phyloP scores from a whole-genome alignment of 345 rosid species.

The Hibiscus mutabilis region DNA sequence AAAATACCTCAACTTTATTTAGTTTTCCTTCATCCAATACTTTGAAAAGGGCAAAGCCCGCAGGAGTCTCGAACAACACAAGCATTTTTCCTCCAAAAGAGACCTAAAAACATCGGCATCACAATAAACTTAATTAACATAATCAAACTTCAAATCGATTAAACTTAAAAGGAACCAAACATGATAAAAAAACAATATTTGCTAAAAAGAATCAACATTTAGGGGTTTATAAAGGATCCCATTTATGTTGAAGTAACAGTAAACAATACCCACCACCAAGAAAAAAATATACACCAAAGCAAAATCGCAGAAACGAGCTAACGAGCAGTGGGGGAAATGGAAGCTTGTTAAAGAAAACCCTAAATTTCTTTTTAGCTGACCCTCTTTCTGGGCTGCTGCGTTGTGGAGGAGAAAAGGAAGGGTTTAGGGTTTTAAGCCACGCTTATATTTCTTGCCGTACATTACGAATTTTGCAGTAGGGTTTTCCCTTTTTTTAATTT shows the following conservation, averaged over 20 bases:
- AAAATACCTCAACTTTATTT: constrained; percentile 59
- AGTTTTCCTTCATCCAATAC: constrained; percentile 76
- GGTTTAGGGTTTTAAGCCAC: not conserved
- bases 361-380: not conserved
- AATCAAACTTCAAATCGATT: not conserved
- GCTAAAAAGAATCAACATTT: not conserved
- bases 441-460: not conserved
- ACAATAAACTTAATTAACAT: not conserved
- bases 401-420: not conserved
- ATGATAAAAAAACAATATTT: constrained; percentile 22
- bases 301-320: not conserved
- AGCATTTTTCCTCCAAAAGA: constrained; percentile 31
- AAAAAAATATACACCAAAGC: no score
- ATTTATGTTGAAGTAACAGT: not conserved
- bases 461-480: not conserved
- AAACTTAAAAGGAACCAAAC: not conserved
- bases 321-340: not conserved
- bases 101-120: constrained; percentile 14
- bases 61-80: constrained; percentile 65
- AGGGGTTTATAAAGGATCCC: not conserved
- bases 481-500: not conserved
- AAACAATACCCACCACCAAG: not conserved
- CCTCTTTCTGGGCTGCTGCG: not conserved
- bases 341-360: not conserved
- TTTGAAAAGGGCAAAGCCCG: constrained; percentile 72